Conservation (phyloP, 768 basidiomycete genomes). For the Phanerochaete sordida region DNA sequence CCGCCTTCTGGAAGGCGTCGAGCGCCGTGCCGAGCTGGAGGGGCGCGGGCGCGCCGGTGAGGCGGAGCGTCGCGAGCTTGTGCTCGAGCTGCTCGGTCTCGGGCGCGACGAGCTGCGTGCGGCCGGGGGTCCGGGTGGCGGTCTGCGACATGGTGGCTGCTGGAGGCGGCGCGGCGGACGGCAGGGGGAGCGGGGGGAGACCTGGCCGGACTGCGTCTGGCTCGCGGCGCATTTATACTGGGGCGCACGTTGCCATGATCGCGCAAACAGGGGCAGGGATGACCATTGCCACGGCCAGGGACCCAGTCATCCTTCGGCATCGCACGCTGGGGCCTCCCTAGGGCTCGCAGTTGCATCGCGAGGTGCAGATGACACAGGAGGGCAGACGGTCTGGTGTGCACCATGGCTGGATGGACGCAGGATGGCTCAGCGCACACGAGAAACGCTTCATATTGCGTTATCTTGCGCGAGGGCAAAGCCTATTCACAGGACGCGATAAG, state of each 20-base stretch:
- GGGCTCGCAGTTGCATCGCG: neutral
- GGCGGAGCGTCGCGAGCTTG: constrained; percentile 4
- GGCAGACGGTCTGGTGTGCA: neutral
- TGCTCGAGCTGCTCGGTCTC: constrained; percentile 11
- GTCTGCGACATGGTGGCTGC: neutral
- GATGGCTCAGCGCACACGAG: neutral
- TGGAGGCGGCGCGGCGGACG: neutral
- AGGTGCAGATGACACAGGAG: neutral
- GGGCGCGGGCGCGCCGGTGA: constrained; percentile 7
- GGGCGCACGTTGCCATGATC: neutral
- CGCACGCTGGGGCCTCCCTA: neutral
- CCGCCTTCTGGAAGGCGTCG: neutral
- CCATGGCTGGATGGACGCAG: neutral
- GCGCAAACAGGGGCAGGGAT: neutral
- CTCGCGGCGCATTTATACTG: neutral
- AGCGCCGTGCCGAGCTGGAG: constrained; percentile 9
- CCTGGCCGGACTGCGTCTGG: neutral
- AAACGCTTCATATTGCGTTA: constrained; percentile 8
- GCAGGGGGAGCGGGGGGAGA: neutral
- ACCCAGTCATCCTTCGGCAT: neutral
- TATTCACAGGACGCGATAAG: neutral
- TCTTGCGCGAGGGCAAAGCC: constrained; percentile 3
- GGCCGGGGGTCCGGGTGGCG: neutral
- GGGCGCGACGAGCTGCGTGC: constrained; percentile 1
- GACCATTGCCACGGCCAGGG: neutral